Conservation (phyloP, 345 rosid genomes). For the Eucalyptus regnans region DNA sequence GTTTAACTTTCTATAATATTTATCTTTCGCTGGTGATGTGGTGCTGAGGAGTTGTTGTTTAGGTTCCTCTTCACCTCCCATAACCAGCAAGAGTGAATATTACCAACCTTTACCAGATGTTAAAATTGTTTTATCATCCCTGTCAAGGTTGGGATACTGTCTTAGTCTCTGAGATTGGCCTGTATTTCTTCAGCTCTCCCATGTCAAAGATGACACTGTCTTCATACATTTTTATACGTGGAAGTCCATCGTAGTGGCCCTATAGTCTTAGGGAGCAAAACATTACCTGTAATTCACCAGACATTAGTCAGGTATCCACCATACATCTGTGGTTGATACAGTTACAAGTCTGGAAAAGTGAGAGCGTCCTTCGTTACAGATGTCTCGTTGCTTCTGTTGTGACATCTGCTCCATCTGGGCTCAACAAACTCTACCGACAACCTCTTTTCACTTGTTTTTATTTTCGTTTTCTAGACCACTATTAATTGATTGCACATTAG, state of each 20-base stretch:
- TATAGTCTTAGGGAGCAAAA: not conserved
- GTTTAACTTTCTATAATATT: not conserved
- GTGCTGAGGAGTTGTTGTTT: slow-evolving; percentile 2
- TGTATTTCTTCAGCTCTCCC: not conserved
- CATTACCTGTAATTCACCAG: slow-evolving; percentile 9
- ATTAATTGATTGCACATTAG: not conserved
- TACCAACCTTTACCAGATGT: slow-evolving; percentile 12
- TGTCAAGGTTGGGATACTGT: slow-evolving; percentile 19
- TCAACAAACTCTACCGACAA: not conserved
- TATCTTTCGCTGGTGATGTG: slow-evolving; percentile 5
- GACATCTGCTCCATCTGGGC: slow-evolving; percentile 76
- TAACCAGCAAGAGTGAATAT: slow-evolving; percentile 12
- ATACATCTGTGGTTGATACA: slow-evolving; percentile 27
- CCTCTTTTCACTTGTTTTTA: not conserved
- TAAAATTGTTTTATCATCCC: slow-evolving; percentile 13
- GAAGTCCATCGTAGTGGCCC: accelerated
- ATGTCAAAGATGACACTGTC: not conserved
- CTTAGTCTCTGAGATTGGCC: not conserved
- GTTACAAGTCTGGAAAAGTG: slow-evolving; percentile 60
- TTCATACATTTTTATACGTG: not conserved
- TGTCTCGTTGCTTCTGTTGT: slow-evolving; percentile 12
- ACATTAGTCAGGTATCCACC: slow-evolving; percentile 52
- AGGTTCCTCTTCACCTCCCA: slow-evolving; percentile 20
- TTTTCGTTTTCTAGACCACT: not conserved
- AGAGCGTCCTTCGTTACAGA: slow-evolving; percentile 52